These are phyloP conservation scores for Penicillium verhagenii DNA, from an alignment of 495 filamentous ascomycete species.

Conservation along the genomic window DNA sequence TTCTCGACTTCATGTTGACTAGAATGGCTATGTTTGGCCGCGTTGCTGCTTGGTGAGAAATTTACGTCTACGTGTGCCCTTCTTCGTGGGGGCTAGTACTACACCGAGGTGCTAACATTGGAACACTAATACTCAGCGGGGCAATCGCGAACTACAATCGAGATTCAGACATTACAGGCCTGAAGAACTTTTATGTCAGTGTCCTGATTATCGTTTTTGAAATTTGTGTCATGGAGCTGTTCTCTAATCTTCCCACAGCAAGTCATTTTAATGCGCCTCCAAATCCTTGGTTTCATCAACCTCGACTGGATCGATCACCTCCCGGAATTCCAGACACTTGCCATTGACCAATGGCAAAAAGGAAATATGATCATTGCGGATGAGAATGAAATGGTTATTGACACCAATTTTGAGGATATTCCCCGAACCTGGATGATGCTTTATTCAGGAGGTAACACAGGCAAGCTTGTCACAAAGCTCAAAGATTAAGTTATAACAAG, in stretches of 20 bases:
- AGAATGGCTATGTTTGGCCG: slow-evolving; percentile 55
- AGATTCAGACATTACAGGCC: background rate
- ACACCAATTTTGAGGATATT: slow-evolving; percentile 43
- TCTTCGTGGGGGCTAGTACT: too few species aligned
- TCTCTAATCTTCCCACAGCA: background rate
- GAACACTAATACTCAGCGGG: background rate
- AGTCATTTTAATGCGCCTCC: slow-evolving; percentile 1
- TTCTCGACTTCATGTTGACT: slow-evolving; percentile 59
- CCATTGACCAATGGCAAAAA: background rate
- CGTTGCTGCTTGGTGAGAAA: slow-evolving; percentile 54
- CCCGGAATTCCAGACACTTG: background rate
- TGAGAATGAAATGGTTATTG: background rate
- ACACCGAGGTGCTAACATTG: background rate
- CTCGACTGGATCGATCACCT: background rate
- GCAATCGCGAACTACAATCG: slow-evolving; percentile 2
- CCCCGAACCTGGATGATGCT: slow-evolving; percentile 50
- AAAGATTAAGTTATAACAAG: slow-evolving; percentile 5
- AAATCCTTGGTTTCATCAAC: slow-evolving; percentile 3
- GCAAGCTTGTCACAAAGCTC: slow-evolving; percentile 47
- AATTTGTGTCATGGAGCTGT: background rate
- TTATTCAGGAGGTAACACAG: slow-evolving; percentile 56
- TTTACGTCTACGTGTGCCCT: too few species aligned
- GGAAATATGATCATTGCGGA: slow-evolving; percentile 1
- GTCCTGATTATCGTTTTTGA: too few species aligned
- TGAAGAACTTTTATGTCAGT: slow-evolving; percentile 6